These are phyloP conservation scores for Penicillium verrucosum DNA, from an alignment of 2,329 filamentous ascomycete species.

Conservation along the genomic window DNA sequence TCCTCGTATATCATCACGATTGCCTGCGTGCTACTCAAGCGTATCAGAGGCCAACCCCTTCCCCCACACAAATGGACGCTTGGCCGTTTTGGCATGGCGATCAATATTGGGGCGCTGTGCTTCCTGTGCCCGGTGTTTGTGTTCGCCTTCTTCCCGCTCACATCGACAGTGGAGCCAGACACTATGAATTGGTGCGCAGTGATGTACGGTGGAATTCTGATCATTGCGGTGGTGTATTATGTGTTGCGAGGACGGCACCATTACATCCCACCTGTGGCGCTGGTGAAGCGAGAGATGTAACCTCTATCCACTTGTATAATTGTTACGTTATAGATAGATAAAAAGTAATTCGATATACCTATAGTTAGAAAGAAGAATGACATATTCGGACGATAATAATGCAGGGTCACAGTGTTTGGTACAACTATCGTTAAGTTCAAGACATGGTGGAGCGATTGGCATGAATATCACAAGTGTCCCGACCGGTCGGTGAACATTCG, in stretches of 20 bases:
- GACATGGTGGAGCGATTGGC: too few relatives aligned
- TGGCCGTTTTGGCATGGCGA: conserved; percentile 30
- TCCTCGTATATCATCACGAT: conserved; percentile 4
- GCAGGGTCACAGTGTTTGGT: not conserved
- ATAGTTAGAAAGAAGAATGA: too few relatives aligned
- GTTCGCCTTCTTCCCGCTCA: conserved; percentile 40
- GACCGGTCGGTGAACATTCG: not conserved
- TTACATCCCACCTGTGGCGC: conserved; percentile 31
- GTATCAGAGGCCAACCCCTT: conserved; percentile 31
- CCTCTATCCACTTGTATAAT: not conserved
- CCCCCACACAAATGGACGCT: conserved; percentile 35
- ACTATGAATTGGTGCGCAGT: conserved; percentile 42
- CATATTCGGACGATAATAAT: not conserved
- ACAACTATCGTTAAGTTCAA: too few relatives aligned
- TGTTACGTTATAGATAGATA: too few relatives aligned
- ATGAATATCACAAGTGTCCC: not conserved
- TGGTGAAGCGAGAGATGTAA: conserved; percentile 20
- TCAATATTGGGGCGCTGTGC: conserved; percentile 37
- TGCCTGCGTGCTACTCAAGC: conserved; percentile 34
- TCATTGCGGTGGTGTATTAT: conserved; percentile 39
- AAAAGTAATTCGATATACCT: not conserved
- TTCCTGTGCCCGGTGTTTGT: conserved; percentile 35
- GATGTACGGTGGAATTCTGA: conserved; percentile 38
- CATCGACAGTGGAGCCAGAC: conserved; percentile 21
- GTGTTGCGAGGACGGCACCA: conserved; percentile 31